phyloP scores from a whole-genome alignment of 768 basidiomycete species.

The Suillus placidus region DNA sequence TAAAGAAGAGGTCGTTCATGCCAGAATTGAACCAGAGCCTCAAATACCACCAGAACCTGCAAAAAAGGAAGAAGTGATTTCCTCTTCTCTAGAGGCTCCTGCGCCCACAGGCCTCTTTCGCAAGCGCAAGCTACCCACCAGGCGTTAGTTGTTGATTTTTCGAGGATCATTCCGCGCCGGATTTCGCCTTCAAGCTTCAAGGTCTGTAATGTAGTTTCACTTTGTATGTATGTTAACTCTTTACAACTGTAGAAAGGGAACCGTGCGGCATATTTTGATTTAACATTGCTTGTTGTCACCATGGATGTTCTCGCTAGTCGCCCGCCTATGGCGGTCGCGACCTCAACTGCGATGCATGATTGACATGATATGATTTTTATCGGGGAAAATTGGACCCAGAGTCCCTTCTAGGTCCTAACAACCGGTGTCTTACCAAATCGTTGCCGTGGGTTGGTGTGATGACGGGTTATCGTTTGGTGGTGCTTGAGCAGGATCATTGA shows the following conservation, averaged over 20 bases:
- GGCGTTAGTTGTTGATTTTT: neutral
- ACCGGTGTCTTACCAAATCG: neutral
- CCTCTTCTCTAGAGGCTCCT: slow-evolving; percentile 1
- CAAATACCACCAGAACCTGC: slow-evolving; percentile 12
- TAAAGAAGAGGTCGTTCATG: slow-evolving; percentile 7
- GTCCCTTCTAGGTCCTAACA: neutral
- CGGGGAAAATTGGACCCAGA: neutral
- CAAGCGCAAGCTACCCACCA: slow-evolving; percentile 33
- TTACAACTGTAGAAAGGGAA: neutral
- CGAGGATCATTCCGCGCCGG: neutral
- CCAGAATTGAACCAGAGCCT: slow-evolving; percentile 5
- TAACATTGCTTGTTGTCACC: neutral
- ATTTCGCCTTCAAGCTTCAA: neutral
- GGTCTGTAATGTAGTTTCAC: neutral
- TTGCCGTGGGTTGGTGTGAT: neutral
- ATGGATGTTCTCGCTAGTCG: neutral
- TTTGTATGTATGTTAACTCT: slow-evolving; percentile 3
- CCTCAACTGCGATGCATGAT: neutral
- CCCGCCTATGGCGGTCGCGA: neutral
- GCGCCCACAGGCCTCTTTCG: slow-evolving; percentile 28
- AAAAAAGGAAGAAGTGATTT: slow-evolving; percentile 16
- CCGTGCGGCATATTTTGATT: neutral
- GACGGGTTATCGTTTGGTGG: neutral
- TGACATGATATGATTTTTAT: neutral
- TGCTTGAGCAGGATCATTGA: neutral